phyloP scores from a whole-genome alignment of 805 yeast species.

The Pichia eremophila region DNA sequence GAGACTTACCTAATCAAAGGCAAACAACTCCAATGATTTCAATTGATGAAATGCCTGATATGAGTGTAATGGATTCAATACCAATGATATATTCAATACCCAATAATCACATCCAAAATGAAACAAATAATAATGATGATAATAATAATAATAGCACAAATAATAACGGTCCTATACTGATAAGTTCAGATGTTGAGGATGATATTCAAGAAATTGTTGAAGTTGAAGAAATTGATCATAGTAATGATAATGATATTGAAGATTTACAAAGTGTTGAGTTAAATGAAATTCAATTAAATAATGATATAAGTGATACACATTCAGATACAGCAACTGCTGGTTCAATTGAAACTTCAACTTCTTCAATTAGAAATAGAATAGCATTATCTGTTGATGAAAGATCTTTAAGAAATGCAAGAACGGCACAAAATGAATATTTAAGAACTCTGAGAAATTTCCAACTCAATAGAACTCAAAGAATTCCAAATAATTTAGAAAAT shows the following conservation, averaged over 20 bases:
- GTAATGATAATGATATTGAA: constrained; percentile 4
- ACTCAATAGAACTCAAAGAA: neutral
- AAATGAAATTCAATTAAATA: neutral
- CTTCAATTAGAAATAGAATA: neutral
- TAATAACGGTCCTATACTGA: constrained; percentile 15
- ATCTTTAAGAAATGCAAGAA: neutral
- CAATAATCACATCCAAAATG: constrained; percentile 1
- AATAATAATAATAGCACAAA: neutral
- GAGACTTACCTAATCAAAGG: neutral
- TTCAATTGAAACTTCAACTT: neutral
- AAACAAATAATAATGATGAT: neutral
- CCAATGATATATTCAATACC: constrained; percentile 1
- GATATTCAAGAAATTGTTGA: neutral
- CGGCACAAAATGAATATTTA: constrained; percentile 1
- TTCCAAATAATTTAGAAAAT: neutral
- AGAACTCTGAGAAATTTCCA: neutral
- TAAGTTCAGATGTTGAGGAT: constrained; percentile 4
- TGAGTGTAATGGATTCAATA: neutral
- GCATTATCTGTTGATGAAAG: constrained; percentile 1
- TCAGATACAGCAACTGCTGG: constrained; percentile 5
- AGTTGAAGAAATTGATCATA: constrained; percentile 6
- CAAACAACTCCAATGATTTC: no score
- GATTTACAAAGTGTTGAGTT: neutral
- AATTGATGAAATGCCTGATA: no score
- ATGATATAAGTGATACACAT: neutral